Evolutionary conservation across 495 filamentous ascomycete species (phyloP), one percentile per base, ranked within the genome.

Genomic region (Xylaria scruposa): DNA sequence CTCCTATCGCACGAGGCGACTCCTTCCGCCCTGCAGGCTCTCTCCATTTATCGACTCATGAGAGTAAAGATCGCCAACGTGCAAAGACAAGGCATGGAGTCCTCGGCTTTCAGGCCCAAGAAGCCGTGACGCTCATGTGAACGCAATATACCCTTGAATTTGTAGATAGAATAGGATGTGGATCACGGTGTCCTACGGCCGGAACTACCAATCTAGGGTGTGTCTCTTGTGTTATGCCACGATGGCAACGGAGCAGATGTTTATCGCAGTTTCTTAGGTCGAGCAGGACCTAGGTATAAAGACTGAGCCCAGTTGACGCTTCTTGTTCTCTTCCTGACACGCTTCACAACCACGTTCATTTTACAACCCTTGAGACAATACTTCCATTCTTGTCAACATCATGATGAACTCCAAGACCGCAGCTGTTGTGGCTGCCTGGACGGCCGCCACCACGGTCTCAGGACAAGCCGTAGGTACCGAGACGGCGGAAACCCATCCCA

Each of bases 401-500:
- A 74, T 73, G 56, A 74, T 73, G 56, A 63, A 70, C 59, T 53
- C 68, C 9, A 70, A 64, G 68, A 89, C 76, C 88, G 77, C 81
- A 49, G 80, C 82, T 76, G 78, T 85, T 24, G 76, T 84, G 75
- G 78, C 78, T 51, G 72, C 73, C 42, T 82, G 76, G 71, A 44
- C 74, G 42, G 82, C 79, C 68, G 79, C 78, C 73, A 76, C 74
- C 63, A 73, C 78, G 36, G 81, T 79, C 72, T 72, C 78, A 13
- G 81, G 76, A 63, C 89, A 91, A 81, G 81, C 87, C 77, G 82
- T 83, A 51, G 89, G 89, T 79, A 85, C 82, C 15, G 70, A 83
- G 71, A 82, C 79, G 5, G 47, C 88, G 13, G 90, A 91, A 79
- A 85, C 79, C 10, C 88, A 90, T 71, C 89, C 89, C 31, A 77